Base-by-base conservation (phyloP, 176 grass and related monocot species). In the Alopecurus myosuroides region DNA sequence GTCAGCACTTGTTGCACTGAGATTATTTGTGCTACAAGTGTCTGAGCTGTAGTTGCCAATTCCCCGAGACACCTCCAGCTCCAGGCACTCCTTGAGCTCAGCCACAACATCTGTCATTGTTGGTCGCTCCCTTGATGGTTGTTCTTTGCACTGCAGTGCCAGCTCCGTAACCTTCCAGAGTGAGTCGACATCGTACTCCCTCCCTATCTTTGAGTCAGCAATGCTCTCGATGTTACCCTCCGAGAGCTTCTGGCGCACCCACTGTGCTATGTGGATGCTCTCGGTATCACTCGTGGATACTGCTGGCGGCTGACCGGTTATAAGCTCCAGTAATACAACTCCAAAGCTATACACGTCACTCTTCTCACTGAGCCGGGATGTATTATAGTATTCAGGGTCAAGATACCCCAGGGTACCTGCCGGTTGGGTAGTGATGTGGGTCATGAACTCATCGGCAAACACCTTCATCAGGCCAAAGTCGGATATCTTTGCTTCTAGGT, bases 331-430 rank as follows among this genome's bases (percentile, higher is more conserved):
- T 9, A 85, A 82, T 60, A 89, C 77, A 53, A 89, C 69, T 15
- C 87, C 69, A 1, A 89, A 89, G 46, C 82, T 89, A 71, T 89
- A 81, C 33, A 89, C 77, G 1, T 85, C 82, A 3, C 82, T 89
- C 77, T 81, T 85, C 53, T 90, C 88, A 11, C 78, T 86, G 7
- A 86, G 88, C 19, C 50, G 78, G 7, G 79, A 82, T 13, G 88
- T 90, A n/a, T 86, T 70, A 67, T 86, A 82, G 88, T 90, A 90
- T 33, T 93, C 91, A 22, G 91, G 91, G 52, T 90, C 91, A 19
- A 93, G 64, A 31, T 93, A 93, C 9, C 91, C 88, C 5, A 81
- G 57, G 33, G 88, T 90, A 7, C 88, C 85, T 10, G 82, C 81
- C 0, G 88, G 88, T 17, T 35, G 46, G 14, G 91, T 93, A 17